Base-by-base conservation (phyloP, 179 eudicot species). In the Beta macrorhiza region DNA sequence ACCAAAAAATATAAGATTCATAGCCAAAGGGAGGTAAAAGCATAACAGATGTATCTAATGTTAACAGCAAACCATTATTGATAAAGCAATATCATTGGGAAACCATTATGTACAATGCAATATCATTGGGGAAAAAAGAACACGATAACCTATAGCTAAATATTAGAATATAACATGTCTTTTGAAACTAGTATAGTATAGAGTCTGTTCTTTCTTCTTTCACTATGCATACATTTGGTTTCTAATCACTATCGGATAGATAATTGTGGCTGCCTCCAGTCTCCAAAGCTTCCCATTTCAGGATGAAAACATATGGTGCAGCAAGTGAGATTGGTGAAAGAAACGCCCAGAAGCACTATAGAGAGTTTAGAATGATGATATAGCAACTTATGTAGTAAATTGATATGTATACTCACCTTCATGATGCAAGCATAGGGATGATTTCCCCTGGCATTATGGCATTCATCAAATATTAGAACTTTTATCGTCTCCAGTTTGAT, bases 381-480 rank as follows among this genome's bases (percentile, higher is more conserved):
- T n/a, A 51, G 57, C 20, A 56, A 29, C 56, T 53, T 57, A 7
- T 25, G 67, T 42, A 65, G 57, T 32, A 12, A 67, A 20, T 29
- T 1, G 6, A 17, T 16, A 79, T 78, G 74, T 1, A 76, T 25
- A 80, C 61, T 80, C 68, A 94, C 99, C 91, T 79, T 92, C 99
- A 96, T 96, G 45, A 96, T 94, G 78, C 89, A 83, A 37, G 93
- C 97, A 83, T 94, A 96, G 29, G 91, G 84, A 83, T 90, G 86
- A 72, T 83, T 90, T 69, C 95, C 94, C 80, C 84, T 91, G 13
- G 99, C 99, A 59, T 96, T 92, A 72, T 96, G 99, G 84, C 99
- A 96, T 87, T 96, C 99, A 80, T 96, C 99, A 81, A 91, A 96
- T 76, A 96, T 88, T 10, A 96, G 64, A 80, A 92, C 93, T 80